Conservation (phyloP, 2,329 filamentous ascomycete genomes). For the Pleomassaria siparia region DNA sequence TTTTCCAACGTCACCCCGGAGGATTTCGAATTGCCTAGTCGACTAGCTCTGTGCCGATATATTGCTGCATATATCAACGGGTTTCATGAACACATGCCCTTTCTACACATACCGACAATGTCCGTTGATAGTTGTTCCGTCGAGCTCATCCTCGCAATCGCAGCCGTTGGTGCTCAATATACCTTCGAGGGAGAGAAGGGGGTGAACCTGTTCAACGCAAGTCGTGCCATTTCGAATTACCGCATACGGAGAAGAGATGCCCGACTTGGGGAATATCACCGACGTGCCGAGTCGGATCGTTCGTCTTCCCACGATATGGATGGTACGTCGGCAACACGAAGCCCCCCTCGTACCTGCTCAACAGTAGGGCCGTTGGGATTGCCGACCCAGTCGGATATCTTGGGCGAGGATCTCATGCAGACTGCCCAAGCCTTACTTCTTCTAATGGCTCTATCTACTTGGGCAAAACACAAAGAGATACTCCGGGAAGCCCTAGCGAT, state of each 20-base stretch:
- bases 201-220: conserved; percentile 60
- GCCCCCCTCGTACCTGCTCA: conserved; percentile 20
- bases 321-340: conserved; percentile 12
- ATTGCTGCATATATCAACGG: conserved; percentile 70
- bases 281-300: conserved; percentile 21
- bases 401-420: conserved; percentile 53
- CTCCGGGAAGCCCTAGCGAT: conserved; percentile 60
- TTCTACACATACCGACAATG: conserved; percentile 69
- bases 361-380: conserved; percentile 29
- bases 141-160: conserved; percentile 67
- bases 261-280: conserved; percentile 40
- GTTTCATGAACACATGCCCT: conserved; percentile 62
- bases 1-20: conserved; percentile 62
- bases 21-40: conserved; percentile 69
- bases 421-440: conserved; percentile 66
- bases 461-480: conserved; percentile 60
- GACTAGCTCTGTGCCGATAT: conserved; percentile 68
- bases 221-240: conserved; percentile 56
- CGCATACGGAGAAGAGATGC: conserved; percentile 55
- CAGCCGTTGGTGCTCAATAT: conserved; percentile 69
- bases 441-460: conserved; percentile 62
- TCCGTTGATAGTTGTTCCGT: conserved; percentile 65
- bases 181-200: conserved; percentile 55
- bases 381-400: conserved; percentile 23
- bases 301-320: conserved; percentile 21